Percentiles rank a stretch among this genome's conserved stretches.
Evolutionary conservation across 345 rosid species (phyloP).

Genomic region (Eucalyptus cloeziana): DNA sequence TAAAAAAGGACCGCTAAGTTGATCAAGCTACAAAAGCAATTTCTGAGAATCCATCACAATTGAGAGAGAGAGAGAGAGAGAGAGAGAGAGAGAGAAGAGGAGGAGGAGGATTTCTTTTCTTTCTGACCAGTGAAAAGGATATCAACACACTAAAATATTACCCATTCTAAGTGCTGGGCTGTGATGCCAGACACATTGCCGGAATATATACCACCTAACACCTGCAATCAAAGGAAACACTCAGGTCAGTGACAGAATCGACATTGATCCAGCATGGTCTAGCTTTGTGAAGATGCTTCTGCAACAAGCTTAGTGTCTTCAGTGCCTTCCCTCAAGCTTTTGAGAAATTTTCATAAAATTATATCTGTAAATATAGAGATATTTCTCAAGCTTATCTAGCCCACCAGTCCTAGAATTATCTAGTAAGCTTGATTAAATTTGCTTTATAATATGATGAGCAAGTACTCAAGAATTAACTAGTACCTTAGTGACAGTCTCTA

Average conservation of each 20-base stretch:
- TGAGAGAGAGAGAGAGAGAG: not conserved
- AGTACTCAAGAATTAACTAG: not conserved
- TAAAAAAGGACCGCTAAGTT: not conserved
- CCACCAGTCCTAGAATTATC: not conserved
- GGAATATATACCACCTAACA: conserved; percentile 72
- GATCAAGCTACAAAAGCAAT: not conserved
- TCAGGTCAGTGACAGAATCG: not conserved
- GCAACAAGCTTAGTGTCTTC: not conserved
- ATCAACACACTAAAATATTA: conserved; percentile 4
- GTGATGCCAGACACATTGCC: conserved; percentile 82
- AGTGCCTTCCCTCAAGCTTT: not conserved
- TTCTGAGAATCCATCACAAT: not conserved
- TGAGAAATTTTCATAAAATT: not conserved
- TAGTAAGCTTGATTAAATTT: not conserved
- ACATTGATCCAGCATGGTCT: not conserved
- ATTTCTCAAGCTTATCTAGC: not conserved
- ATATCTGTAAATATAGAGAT: not conserved
- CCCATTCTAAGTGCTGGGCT: conserved; percentile 97
- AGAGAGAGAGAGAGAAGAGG: not conserved
- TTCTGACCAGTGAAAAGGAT: not conserved
- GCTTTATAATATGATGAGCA: not conserved
- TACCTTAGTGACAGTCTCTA: conserved; percentile 94
- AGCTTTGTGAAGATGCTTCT: not conserved
- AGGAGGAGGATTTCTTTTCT: not conserved
- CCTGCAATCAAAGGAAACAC: conserved; percentile 32